Conservation (phyloP, 306 rosid species). For the Ceratonia siliqua region DNA sequence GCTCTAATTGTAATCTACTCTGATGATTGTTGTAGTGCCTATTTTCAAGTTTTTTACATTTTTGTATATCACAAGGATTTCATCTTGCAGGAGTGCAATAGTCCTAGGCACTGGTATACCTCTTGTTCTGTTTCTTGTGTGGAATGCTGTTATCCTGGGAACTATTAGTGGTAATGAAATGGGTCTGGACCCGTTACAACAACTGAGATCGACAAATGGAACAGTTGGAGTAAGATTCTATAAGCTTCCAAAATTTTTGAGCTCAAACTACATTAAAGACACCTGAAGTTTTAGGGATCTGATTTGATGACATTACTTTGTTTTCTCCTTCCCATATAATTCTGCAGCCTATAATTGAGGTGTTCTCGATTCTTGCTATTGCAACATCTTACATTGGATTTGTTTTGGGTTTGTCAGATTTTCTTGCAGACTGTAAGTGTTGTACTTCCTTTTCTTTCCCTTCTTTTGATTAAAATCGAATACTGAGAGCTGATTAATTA, state of each 20-base stretch:
- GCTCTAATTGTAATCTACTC: background rate
- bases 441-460: constrained; percentile 5
- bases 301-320: constrained; percentile 5
- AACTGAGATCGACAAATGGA: constrained; percentile 61
- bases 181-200: constrained; percentile 73
- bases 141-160: constrained; percentile 85
- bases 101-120: constrained; percentile 74
- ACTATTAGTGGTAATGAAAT: constrained; percentile 49
- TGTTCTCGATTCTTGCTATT: constrained; percentile 76
- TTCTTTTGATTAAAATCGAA: constrained; percentile 9
- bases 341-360: constrained; percentile 75
- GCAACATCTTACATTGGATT: constrained; percentile 84
- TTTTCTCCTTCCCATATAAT: constrained; percentile 15
- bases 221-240: constrained; percentile 63
- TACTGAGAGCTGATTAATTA: background rate
- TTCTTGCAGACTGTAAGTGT: constrained; percentile 75
- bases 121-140: constrained; percentile 66
- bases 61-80: background rate
- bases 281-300: background rate
- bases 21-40: background rate
- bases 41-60: background rate
- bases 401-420: constrained; percentile 74
- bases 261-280: background rate
- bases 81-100: constrained; percentile 65
- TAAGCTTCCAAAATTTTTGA: background rate